These are phyloP conservation scores for Taphrina flavorubra DNA, from an alignment of 1,139 yeast genomes.

Conservation along the genomic window DNA sequence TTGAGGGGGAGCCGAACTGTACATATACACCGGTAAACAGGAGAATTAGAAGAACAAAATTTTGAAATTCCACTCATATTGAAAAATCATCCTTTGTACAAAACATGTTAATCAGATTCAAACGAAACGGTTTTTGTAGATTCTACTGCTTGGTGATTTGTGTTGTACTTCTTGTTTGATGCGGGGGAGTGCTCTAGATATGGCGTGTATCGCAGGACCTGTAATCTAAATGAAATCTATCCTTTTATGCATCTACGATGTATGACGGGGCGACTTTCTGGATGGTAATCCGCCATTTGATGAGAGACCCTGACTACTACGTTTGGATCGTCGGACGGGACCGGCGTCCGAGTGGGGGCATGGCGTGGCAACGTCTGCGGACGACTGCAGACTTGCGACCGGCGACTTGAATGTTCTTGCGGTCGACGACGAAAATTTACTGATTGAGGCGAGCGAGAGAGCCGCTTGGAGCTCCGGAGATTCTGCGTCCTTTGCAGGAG, in stretches of 20 bases:
- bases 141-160: too few species aligned
- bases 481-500: background rate
- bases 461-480: conserved; percentile 24
- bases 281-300: background rate
- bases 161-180: too few species aligned
- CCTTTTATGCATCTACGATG: background rate
- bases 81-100: too few species aligned
- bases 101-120: too few species aligned
- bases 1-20: background rate
- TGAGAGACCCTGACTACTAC: background rate
- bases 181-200: too few species aligned
- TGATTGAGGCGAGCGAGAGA: conserved; percentile 18
- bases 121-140: too few species aligned
- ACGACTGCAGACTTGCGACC: background rate
- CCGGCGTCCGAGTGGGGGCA: background rate
- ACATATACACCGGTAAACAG: background rate
- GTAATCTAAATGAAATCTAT: background rate
- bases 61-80: background rate
- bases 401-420: background rate
- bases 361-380: background rate
- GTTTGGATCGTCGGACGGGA: background rate
- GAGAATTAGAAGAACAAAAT: conserved; percentile 6
- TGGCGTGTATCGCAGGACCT: background rate
- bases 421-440: background rate
- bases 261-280: conserved; percentile 14